phyloP scores from a whole-genome alignment of 2,329 filamentous ascomycete genomes.

The Ustulina deusta region DNA sequence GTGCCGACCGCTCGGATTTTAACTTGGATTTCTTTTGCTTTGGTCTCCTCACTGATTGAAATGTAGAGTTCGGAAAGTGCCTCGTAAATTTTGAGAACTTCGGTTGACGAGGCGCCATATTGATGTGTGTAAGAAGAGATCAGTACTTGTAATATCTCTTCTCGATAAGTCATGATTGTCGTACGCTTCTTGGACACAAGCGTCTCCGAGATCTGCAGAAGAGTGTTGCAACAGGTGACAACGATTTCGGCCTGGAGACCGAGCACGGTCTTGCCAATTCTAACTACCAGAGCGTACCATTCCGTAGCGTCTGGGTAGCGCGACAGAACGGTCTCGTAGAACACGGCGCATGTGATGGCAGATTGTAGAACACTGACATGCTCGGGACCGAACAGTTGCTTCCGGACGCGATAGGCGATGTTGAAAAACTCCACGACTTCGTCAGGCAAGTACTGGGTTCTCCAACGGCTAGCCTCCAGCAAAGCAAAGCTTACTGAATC shows the following conservation, averaged over 20 bases:
- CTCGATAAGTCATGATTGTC: constrained; percentile 34
- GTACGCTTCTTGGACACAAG: constrained; percentile 31
- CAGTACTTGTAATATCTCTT: constrained; percentile 33
- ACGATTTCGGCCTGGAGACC: constrained; percentile 35
- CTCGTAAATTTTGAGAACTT: constrained; percentile 35
- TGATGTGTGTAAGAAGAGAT: constrained; percentile 36
- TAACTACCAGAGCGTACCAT: constrained; percentile 35
- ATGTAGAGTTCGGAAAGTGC: constrained; percentile 30
- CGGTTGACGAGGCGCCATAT: constrained; percentile 30
- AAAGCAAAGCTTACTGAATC: constrained; percentile 35
- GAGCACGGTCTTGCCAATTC: constrained; percentile 35
- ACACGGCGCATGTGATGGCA: constrained; percentile 33
- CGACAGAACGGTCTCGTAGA: constrained; percentile 32
- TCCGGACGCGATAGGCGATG: constrained; percentile 35
- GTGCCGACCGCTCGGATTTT: constrained; percentile 27
- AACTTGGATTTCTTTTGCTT: constrained; percentile 28
- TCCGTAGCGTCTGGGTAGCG: constrained; percentile 23
- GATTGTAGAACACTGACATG: constrained; percentile 33
- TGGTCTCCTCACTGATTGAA: constrained; percentile 33
- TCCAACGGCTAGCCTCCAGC: constrained; percentile 35
- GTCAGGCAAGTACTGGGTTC: constrained; percentile 29
- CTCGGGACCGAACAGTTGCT: constrained; percentile 32
- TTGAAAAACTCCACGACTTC: constrained; percentile 34
- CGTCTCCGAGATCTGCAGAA: constrained; percentile 36
- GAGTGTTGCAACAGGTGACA: constrained; percentile 33